Base-by-base conservation (phyloP, 2,329 filamentous ascomycete species). In the Claviceps cyperi region DNA sequence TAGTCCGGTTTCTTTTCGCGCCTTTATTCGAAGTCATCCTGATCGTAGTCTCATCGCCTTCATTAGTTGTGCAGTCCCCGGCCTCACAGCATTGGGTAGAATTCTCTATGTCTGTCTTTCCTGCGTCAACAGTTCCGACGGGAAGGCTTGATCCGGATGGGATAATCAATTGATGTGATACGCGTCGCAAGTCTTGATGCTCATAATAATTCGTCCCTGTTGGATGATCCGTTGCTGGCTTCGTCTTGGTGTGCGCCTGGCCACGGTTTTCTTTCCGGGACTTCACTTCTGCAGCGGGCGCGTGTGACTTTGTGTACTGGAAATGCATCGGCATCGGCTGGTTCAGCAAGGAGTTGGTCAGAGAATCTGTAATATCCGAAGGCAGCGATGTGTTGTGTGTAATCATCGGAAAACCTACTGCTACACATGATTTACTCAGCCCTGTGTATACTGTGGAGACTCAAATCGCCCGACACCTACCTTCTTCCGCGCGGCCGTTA, bases 321-420 rank as follows among this genome's bases (percentile, higher is more conserved):
- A 62, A 51, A 3, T 67, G 62, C 2, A 69, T 57, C 0, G 69
- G 65, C 32, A 66, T 59, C 11, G 72, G 68, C 48, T 76, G 73
- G 46, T 72, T 74, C 28, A 76, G 62, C 39, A 77, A 59, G 0
- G 73, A 74, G 50, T 70, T 66, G 0, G 71, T 71, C 48, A 76
- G 60, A n/a, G 69, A 66, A 5, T 64, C 63, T 5, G 69, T 66
- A 4, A 74, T 58, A 36, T 70, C 68, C 2, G 63, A 50, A 2
- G 62, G 55, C 3, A 64, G 50, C 5, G 47, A 47, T 19, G 52
- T 39, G 19, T 51, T 50, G 32, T 59, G 47, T 8, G 53, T 46
- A 22, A 58, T 53, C 15, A 56, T 44, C 13, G 58, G 57, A 40
- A 59, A 58, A 9, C 54, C 50, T 24, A 51, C 35, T 14, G 47